Percentiles rank a stretch among this genome's conserved stretches.
phyloP scores from a whole-genome alignment of 1,284 basidiomycete species.

The Athelia psychrophila region DNA sequence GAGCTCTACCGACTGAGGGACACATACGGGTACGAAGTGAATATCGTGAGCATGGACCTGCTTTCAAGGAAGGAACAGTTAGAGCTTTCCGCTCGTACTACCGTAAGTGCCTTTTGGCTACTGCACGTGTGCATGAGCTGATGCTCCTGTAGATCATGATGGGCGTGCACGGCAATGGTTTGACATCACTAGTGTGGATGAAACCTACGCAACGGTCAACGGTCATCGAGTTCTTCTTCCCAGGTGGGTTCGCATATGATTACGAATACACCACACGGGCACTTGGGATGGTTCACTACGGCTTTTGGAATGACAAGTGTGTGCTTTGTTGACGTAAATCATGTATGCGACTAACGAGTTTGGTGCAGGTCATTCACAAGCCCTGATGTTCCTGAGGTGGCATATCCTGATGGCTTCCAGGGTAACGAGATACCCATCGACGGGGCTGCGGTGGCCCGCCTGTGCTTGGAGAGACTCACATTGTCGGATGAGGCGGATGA shows the following conservation, averaged over 20 bases:
- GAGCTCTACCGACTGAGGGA: slow-evolving; percentile 66
- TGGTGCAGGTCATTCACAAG: slow-evolving; percentile 39
- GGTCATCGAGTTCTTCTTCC: slow-evolving; percentile 89
- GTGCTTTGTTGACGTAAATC: slow-evolving; percentile 13
- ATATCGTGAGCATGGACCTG: slow-evolving; percentile 81
- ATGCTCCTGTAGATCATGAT: slow-evolving; percentile 70
- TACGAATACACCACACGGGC: slow-evolving; percentile 82
- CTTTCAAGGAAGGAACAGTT: slow-evolving; percentile 79
- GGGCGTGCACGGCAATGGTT: slow-evolving; percentile 85
- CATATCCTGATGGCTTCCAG: slow-evolving; percentile 57
- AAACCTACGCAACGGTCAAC: slow-evolving; percentile 69
- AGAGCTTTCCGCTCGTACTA: slow-evolving; percentile 73
- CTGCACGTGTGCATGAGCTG: background rate
- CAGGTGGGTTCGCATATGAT: slow-evolving; percentile 82
- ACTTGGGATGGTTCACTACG: slow-evolving; percentile 82
- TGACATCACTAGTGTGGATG: slow-evolving; percentile 87
- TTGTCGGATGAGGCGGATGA: slow-evolving; percentile 38
- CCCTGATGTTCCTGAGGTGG: slow-evolving; percentile 43
- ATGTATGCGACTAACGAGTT: background rate
- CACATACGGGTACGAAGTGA: slow-evolving; percentile 78
- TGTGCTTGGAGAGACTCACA: slow-evolving; percentile 33
- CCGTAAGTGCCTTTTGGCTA: slow-evolving; percentile 45
- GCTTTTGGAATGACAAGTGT: slow-evolving; percentile 70
- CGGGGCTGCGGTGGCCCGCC: slow-evolving; percentile 35
- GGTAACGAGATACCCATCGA: slow-evolving; percentile 56